Evolutionary conservation across 306 rosid species (phyloP), one percentile per base, ranked within the genome.

Genomic region (Parietaria judaica): DNA sequence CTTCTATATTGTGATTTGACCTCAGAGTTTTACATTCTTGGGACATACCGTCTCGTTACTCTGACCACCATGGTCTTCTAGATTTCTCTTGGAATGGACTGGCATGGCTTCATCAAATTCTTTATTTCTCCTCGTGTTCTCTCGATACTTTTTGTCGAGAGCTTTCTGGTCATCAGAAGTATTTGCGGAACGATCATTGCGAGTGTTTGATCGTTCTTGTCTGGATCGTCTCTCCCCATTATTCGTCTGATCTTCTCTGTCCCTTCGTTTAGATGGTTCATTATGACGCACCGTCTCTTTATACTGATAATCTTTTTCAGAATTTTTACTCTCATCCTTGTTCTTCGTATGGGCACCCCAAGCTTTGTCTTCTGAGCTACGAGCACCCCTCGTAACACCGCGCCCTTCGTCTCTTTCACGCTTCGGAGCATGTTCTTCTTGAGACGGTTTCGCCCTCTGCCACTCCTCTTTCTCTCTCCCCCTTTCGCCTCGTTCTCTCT

Each of bases 391-490:
- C 66, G 72, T 47, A 65, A 84, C 66, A 69, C 70, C 75, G 50
- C 95, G 72, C 65, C 90, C 95, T 47, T 92, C 98, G 63, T 88
- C 95, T 78, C 94, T 78, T 63, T 88, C 94, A 34, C 89, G 88
- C 83, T 84, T 94, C 31, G 84, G 66, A 75, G 72, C 59, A 60
- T 67, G 84, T 72, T 85, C 99, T 76, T 88, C 97, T 63, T 85
- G 88, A 62, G 89, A 56, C 62, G 81, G 95, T 73, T 88, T 92
- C 64, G 69, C 14, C 76, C 96, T 76, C 49, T 75, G 90, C 98
- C 99, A 88, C 50, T 92, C 94, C 62, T 86, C 97, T 74, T 79
- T 84, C 64, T 88, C 99, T 79, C 97, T 84, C 70, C 45, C 94
- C 74, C 87, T 78, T 66, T 94, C 97, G 13, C 74, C 73, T 76